Base-by-base conservation (phyloP, 208 protist genomes). In the Acanthamoeba culbertsoni region DNA sequence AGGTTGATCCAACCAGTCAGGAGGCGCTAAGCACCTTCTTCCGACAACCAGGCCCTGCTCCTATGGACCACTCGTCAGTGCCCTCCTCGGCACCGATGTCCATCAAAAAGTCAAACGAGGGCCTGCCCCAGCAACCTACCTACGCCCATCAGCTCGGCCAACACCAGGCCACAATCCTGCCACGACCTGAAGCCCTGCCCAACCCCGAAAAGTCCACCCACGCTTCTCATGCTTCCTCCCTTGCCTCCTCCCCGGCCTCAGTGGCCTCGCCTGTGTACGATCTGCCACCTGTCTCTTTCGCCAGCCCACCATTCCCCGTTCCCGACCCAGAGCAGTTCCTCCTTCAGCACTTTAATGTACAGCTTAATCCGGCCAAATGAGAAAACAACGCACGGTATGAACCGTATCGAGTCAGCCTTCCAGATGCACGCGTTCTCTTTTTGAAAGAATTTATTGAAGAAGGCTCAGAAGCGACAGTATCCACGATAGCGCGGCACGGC, bases 401-500 rank as follows among this genome's bases (percentile, higher is more conserved):
- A n/a, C n/a, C n/a, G n/a, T n/a, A n/a, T n/a, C n/a, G n/a, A n/a
- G n/a, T n/a, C n/a, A n/a, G n/a, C n/a, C n/a, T n/a, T n/a, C n/a
- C n/a, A n/a, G n/a, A n/a, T n/a, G n/a, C n/a, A n/a, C n/a, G n/a
- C n/a, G n/a, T n/a, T n/a, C n/a, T n/a, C n/a, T n/a, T n/a, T n/a
- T n/a, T n/a, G n/a, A n/a, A n/a, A n/a, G n/a, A n/a, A n/a, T n/a
- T n/a, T n/a, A n/a, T n/a, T n/a, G 18, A 62, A 31, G 55, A 62
- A n/a, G 55, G 10, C 7, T 93, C 46, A 94, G 82, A 94, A 94
- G 40, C 31, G 71, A 59, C 68, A 94, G 75, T 86, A 93, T 2
- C 91, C 93, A 3, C 62, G 53, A 51, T 95, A 57, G 28, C 94
- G 55, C 37, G 96, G 96, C 71, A 96, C 95, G 26, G 96, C 92